Conservation (phyloP, 495 filamentous ascomycete species). For the Neurospora terricola region DNA sequence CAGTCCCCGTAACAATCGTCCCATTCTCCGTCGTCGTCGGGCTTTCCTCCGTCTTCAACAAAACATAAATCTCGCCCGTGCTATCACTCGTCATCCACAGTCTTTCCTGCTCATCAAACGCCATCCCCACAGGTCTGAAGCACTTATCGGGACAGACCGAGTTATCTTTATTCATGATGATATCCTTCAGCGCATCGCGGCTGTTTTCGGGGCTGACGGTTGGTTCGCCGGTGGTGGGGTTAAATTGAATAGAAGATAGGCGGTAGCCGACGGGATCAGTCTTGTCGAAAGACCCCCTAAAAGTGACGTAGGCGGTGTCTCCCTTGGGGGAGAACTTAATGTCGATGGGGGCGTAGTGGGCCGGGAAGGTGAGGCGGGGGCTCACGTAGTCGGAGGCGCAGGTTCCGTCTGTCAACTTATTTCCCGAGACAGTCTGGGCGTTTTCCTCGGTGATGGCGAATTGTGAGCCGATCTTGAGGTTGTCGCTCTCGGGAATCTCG, state of each 20-base stretch:
- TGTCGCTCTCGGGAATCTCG: conserved; percentile 39
- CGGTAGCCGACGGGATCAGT: conserved; percentile 41
- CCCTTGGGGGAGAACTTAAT: conserved; percentile 37
- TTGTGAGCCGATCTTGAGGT: conserved; percentile 39
- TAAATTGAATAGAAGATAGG: conserved; percentile 29
- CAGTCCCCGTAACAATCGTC: conserved; percentile 9
- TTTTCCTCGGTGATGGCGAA: conserved; percentile 33
- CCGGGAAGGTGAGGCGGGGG: conserved; percentile 41
- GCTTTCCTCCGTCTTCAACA: conserved; percentile 11
- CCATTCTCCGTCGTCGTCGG: conserved; percentile 10
- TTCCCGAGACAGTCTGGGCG: background rate
- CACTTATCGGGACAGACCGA: conserved; percentile 35
- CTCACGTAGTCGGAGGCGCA: conserved; percentile 28
- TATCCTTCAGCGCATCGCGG: conserved; percentile 28
- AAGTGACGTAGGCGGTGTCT: conserved; percentile 36
- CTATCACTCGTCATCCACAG: conserved; percentile 40
- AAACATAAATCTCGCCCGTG: conserved; percentile 44
- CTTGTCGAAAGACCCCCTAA: conserved; percentile 46
- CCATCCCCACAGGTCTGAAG: conserved; percentile 42
- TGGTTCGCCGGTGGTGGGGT: conserved; percentile 29
- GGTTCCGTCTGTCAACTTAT: conserved; percentile 34
- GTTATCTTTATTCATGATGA: conserved; percentile 37
- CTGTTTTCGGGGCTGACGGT: conserved; percentile 18
- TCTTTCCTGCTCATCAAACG: conserved; percentile 30
- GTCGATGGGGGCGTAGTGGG: conserved; percentile 47